Evolutionary conservation across 2,329 filamentous ascomycete genomes (phyloP), one percentile per base, ranked within the genome.

Genomic region (Paecilomyces formosus): DNA sequence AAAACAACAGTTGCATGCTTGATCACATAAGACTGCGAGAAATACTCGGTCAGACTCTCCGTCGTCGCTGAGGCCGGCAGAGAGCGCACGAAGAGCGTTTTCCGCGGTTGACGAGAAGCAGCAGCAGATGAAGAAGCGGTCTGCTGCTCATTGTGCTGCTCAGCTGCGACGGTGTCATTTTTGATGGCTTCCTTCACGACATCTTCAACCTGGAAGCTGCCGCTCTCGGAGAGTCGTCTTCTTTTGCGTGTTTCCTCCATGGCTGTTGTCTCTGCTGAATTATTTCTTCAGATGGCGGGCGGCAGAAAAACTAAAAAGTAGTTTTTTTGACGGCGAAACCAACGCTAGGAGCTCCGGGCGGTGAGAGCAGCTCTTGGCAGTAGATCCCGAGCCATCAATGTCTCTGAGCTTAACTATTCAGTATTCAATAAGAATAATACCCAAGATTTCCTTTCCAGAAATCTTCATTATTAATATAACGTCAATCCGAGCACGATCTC

Each of bases 1-100:
- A 88, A 78, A 45, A 99, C 92, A 3, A 96, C 92, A n/a, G 89
- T 90, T 56, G 94, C 93, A 75, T 97, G 93, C 75, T 97, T 97
- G 71, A 99, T 85, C 7, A 95, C 92, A 68, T 90, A 97, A 60
- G 92, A 89, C 72, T 97, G 86, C 6, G 94, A 97, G 77, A 99
- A 99, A 74, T 92, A 88, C 60, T 91, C 87, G 60, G 92, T 90
- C 62, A 99, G 81, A 56, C 82, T 82, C 69, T 97, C 92, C 70
- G 85, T 90, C 33, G 92, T 97, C 39, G 88, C 87, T 24, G 82
- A 83, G 22, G 87, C 77, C 21, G 92, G 90, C 54, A 99, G 83
- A 55, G 89, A 92, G 67, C 93, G 90, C 63, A 99, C 88, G 77
- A 99, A 99, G 64, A 99, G 85, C 53, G 93, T 90, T 66, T 86